Conservation (phyloP, 768 basidiomycete species). For the Chalciporus piperatus region DNA sequence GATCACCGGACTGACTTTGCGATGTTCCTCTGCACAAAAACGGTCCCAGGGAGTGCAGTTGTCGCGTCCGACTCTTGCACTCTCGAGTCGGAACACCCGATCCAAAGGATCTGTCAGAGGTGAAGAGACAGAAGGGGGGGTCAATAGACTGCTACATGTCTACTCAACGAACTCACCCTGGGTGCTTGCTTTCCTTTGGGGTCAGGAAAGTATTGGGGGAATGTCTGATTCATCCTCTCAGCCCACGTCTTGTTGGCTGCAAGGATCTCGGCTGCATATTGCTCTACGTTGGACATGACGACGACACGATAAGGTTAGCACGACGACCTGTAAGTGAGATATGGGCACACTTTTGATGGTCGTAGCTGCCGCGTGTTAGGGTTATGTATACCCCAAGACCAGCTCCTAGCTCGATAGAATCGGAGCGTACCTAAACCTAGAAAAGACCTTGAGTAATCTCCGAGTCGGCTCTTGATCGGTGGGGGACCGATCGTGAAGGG, state of each 20-base stretch:
- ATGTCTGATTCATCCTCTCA: conserved; percentile 17
- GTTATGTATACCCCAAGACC: too few species aligned
- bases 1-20: conserved; percentile 58
- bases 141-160: neutral
- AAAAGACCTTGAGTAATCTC: too few species aligned
- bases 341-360: too few species aligned
- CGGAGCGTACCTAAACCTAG: too few species aligned
- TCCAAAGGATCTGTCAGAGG: conserved; percentile 60
- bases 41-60: conserved; percentile 67
- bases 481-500: too few species aligned
- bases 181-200: conserved; percentile 9
- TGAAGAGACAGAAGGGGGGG: neutral
- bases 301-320: too few species aligned
- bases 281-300: neutral
- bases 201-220: conserved; percentile 23
- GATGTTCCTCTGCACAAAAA: conserved; percentile 85
- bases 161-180: conserved; percentile 12
- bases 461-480: too few species aligned
- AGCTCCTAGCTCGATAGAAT: too few species aligned
- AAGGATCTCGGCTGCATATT: conserved; percentile 2
- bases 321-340: too few species aligned
- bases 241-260: conserved; percentile 19
- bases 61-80: conserved; percentile 79
- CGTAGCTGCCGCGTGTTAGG: too few species aligned
- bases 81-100: conserved; percentile 83